These are phyloP conservation scores for Agaricales sp. DNA, from an alignment of 1,284 basidiomycete genomes.

Conservation along the genomic window DNA sequence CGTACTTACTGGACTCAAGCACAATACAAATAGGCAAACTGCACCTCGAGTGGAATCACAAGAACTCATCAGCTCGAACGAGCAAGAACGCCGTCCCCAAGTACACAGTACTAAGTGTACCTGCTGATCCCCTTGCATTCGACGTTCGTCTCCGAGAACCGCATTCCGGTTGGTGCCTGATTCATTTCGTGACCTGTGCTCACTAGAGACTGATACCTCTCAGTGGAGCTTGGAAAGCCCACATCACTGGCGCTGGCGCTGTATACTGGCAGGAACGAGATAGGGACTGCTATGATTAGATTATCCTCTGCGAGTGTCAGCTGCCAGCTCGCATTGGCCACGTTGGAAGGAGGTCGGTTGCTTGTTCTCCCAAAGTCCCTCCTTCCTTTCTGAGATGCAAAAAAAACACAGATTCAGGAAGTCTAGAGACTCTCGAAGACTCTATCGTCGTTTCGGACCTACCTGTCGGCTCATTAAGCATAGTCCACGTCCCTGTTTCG, in stretches of 20 bases:
- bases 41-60: conserved; percentile 46
- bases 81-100: conserved; percentile 17
- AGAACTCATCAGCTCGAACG: conserved; percentile 17
- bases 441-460: conserved; percentile 38
- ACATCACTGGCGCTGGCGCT: conserved; percentile 45
- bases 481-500: conserved; percentile 51
- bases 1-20: conserved; percentile 47
- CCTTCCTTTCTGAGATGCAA: no score
- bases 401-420: background rate
- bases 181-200: conserved; percentile 4
- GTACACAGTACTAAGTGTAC: conserved; percentile 41
- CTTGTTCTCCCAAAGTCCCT: background rate
- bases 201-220: conserved; percentile 3
- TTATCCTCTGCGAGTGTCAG: conserved; percentile 42
- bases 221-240: conserved; percentile 60
- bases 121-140: conserved; percentile 47
- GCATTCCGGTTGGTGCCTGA: conserved; percentile 38
- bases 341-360: conserved; percentile 24
- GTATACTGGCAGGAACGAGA: conserved; percentile 54
- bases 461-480: conserved; percentile 29
- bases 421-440: conserved; percentile 26
- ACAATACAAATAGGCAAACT: conserved; percentile 51
- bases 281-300: conserved; percentile 41
- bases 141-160: conserved; percentile 53
- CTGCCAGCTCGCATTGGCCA: conserved; percentile 38